Evolutionary conservation across 192 early-diverging fungal species (phyloP).

Genomic region (Lunasporangiospora selenospora): DNA sequence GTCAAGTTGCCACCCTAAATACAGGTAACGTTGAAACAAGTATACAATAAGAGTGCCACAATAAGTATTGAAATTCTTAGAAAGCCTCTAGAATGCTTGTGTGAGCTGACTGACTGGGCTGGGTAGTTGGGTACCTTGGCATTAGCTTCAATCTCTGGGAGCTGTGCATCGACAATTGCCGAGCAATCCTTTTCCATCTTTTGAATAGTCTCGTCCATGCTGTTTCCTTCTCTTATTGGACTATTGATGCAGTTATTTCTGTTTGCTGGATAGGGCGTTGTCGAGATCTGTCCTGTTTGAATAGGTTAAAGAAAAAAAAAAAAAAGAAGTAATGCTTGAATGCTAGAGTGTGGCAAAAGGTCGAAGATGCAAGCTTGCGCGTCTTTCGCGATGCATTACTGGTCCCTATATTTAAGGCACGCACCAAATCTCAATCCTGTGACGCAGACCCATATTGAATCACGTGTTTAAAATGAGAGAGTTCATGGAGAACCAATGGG

Average conservation of each 20-base stretch:
- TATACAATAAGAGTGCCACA: background rate
- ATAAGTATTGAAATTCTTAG: background rate
- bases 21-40: background rate
- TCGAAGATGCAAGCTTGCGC: background rate
- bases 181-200: slow-evolving; percentile 97
- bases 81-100: background rate
- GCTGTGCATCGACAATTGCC: slow-evolving; percentile 74
- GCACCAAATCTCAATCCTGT: no score
- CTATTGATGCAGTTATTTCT: background rate
- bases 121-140: slow-evolving; percentile 71
- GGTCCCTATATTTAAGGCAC: no score
- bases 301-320: background rate
- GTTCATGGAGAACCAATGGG: no score
- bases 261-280: no score
- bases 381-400: background rate
- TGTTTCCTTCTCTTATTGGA: no score
- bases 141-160: slow-evolving; percentile 79
- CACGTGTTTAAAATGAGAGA: no score
- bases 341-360: background rate
- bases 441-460: no score
- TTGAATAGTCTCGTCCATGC: slow-evolving; percentile 60
- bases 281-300: background rate
- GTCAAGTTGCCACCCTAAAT: slow-evolving; percentile 72
- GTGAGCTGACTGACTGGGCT: background rate
- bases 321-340: background rate